Base-by-base conservation (phyloP, 2,329 filamentous ascomycete species). In the Phialophora macrospora region DNA sequence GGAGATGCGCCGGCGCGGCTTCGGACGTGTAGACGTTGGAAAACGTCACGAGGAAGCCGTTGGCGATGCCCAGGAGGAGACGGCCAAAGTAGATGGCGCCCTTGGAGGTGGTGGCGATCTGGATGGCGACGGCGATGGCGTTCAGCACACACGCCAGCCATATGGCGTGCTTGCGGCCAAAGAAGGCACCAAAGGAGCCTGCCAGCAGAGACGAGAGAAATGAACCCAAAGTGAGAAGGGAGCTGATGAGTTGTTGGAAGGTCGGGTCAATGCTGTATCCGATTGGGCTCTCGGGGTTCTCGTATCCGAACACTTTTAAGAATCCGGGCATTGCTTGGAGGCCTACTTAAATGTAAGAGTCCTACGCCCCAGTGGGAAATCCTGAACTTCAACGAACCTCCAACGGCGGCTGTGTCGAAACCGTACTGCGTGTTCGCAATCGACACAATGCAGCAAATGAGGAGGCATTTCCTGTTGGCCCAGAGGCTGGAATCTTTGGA, bases 51-150 rank as follows among this genome's bases (percentile, higher is more conserved):
- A 82, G 70, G 56, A 81, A 80, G 26, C 76, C 81, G 63, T 81
- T 82, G 0, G 80, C 77, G 28, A 80, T 71, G 44, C 85, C 85
- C 61, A 86, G 83, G 9, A 87, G 73, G 2, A 87, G 74, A 24
- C 85, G 80, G 11, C 83, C 85, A 24, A 80, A 78, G 63, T 87
- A 87, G 7, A 87, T 79, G 0, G 80, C 83, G 8, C 78, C 82
- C 44, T 87, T 85, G 60, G 76, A 72, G 4, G 78, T 80, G 0
- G 83, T 85, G 2, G 80, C 79, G 82, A 87, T 86, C 84, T 87
- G 86, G 70, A 86, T 79, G 20, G 85, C 77, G 65, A 85, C 85
- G 11, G 83, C 78, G 2, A 83, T 74, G 67, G 76, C 79, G 68
- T 83, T 85, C 11, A 83, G 73, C 0, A 81, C 24, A 63, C 81